These are phyloP conservation scores for Naganishia sp. DNA, from an alignment of 1,284 basidiomycete genomes.

Conservation along the genomic window DNA sequence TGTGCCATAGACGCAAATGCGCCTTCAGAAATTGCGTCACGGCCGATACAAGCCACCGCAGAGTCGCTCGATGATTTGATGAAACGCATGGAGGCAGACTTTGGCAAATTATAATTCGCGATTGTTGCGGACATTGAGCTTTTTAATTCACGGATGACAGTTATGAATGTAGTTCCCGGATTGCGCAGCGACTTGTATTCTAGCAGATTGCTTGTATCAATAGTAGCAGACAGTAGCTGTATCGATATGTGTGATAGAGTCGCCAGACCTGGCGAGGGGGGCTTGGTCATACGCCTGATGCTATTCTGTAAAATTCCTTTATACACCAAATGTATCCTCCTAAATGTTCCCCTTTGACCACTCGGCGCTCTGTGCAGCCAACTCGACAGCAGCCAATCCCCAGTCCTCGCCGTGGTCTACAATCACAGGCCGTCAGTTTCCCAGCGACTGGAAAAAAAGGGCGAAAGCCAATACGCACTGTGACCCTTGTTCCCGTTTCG, in stretches of 20 bases:
- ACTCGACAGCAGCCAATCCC: conserved; percentile 92
- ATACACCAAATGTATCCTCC: conserved; percentile 1
- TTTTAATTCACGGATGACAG: not conserved
- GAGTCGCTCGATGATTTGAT: conserved; percentile 31
- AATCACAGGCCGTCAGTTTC: not conserved
- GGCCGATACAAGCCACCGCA: conserved; percentile 3
- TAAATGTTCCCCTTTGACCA: conserved; percentile 70
- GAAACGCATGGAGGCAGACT: conserved; percentile 35
- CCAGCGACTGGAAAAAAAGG: not conserved
- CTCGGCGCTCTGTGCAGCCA: conserved; percentile 69
- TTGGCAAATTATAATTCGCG: conserved; percentile 26
- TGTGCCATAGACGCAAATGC: not conserved
- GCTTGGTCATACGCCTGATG: not conserved
- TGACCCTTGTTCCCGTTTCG: conserved; percentile 51
- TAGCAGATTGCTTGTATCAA: not conserved
- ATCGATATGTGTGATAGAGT: not conserved
- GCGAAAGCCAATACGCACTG: conserved; percentile 44
- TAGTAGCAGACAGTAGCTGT: conserved; percentile 2
- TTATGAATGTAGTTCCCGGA: not conserved
- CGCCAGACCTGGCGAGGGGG: not conserved
- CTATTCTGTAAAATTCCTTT: too few relatives aligned
- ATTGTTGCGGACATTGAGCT: not conserved
- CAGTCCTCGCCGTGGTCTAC: conserved; percentile 78
- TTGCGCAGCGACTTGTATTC: not conserved
- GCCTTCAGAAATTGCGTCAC: not conserved